phyloP scores from a whole-genome alignment of 495 filamentous ascomycete genomes.

The Clavariopsis aquatica region DNA sequence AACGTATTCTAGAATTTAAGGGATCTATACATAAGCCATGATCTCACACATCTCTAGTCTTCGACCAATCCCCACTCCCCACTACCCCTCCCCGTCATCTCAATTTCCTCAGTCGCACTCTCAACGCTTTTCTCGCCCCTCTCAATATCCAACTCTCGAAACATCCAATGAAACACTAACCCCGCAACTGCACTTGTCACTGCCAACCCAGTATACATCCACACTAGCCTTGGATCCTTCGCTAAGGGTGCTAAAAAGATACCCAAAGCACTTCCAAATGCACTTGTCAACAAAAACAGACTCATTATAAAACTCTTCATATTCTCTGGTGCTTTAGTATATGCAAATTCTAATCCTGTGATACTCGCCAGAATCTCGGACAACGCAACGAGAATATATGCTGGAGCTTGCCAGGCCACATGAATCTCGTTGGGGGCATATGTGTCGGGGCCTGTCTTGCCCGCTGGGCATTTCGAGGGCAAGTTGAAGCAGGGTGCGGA shows the following conservation, averaged over 20 bases:
- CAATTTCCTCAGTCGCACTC: conserved; percentile 24
- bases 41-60: background rate
- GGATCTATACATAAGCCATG: no score
- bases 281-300: conserved; percentile 35
- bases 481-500: conserved; percentile 31
- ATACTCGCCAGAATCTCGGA: conserved; percentile 70
- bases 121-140: conserved; percentile 3
- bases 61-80: conserved; percentile 6
- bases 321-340: conserved; percentile 73
- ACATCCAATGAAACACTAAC: conserved; percentile 54
- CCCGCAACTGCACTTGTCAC: conserved; percentile 50
- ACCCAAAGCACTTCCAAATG: conserved; percentile 28
- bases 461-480: conserved; percentile 26
- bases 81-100: conserved; percentile 15
- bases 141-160: conserved; percentile 46
- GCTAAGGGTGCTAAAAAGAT: conserved; percentile 27
- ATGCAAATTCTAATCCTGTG: conserved; percentile 63
- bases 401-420: conserved; percentile 36
- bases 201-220: conserved; percentile 57
- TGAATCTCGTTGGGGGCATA: conserved; percentile 33
- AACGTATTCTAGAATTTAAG: no score
- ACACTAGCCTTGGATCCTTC: conserved; percentile 41
- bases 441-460: conserved; percentile 8
- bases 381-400: conserved; percentile 57
- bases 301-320: conserved; percentile 54